These are phyloP conservation scores for Spirogloea muscicola DNA, from an alignment of 139 green algal species.

Conservation along the genomic window DNA sequence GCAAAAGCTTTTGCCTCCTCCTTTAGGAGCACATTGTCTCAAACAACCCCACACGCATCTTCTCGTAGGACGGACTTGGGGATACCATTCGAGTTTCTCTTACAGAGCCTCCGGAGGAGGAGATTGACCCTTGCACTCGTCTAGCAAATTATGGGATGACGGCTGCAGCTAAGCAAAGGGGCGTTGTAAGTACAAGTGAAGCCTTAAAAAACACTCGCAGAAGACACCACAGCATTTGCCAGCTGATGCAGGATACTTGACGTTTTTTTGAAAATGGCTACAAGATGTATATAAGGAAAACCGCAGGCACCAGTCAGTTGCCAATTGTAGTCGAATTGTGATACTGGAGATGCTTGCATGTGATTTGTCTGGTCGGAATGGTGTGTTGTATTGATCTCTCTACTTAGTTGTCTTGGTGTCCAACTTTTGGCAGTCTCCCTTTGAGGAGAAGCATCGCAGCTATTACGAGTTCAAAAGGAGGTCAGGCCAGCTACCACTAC, in stretches of 20 bases:
- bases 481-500: slow-evolving; percentile 70
- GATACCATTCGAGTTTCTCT: slow-evolving; percentile 96
- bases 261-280: no score
- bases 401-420: not conserved
- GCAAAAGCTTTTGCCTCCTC: not conserved
- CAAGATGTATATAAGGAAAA: not conserved
- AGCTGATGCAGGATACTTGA: not conserved
- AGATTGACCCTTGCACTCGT: slow-evolving; percentile 89
- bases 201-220: no score
- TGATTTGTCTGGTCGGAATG: not conserved
- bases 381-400: no score
- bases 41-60: no score
- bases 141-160: slow-evolving; percentile 74
- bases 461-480: slow-evolving; percentile 81
- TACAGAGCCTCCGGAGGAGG: slow-evolving; percentile 92
- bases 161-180: slow-evolving; percentile 43
- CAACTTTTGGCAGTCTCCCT: slow-evolving; percentile 50
- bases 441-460: slow-evolving; percentile 79
- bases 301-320: not conserved
- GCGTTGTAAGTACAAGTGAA: slow-evolving; percentile 39
- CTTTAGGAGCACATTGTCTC: no score
- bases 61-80: slow-evolving; percentile 92
- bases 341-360: not conserved
- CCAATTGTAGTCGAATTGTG: no score
- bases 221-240: no score